phyloP scores from a whole-genome alignment of 1,139 yeast species.

The Kluyveromyces sp. region DNA sequence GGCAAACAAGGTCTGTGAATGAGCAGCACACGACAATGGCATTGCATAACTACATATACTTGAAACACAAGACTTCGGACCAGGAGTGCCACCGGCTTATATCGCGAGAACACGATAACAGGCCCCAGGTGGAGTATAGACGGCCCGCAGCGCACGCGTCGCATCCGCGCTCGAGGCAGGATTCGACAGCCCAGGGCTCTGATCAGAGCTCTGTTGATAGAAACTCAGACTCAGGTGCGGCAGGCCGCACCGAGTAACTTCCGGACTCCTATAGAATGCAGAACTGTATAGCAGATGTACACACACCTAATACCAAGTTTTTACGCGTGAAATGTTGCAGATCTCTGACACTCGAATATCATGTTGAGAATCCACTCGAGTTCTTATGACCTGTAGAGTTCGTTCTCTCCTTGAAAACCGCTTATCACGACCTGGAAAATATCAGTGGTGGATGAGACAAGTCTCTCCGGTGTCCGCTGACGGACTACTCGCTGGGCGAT shows the following conservation, averaged over 20 bases:
- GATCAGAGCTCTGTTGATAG: too few species aligned
- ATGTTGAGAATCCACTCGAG: conserved; percentile 43
- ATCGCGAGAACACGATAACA: conserved; percentile 19
- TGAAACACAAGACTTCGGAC: conserved; percentile 33
- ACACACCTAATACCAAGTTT: too few species aligned
- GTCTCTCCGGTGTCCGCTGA: too few species aligned
- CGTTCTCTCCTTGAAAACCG: conserved; percentile 37
- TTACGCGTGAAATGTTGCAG: conserved; percentile 42
- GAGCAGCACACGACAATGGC: conserved; percentile 33
- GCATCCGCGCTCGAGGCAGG: neutral
- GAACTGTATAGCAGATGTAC: too few species aligned
- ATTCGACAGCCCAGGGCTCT: neutral
- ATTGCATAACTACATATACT: conserved; percentile 41
- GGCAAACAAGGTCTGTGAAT: too few species aligned
- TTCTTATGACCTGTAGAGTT: conserved; percentile 43
- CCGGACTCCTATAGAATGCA: too few species aligned
- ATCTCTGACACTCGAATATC: conserved; percentile 57
- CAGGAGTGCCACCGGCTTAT: conserved; percentile 19
- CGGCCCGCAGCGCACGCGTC: neutral
- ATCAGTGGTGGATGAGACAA: neutral
- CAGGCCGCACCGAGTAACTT: neutral
- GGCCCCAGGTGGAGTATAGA: conserved; percentile 24
- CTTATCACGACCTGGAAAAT: conserved; percentile 27
- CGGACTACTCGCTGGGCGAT: conserved; percentile 4
- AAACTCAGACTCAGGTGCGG: neutral